Conservation (phyloP, 345 rosid genomes). For the Brassica nigra region DNA sequence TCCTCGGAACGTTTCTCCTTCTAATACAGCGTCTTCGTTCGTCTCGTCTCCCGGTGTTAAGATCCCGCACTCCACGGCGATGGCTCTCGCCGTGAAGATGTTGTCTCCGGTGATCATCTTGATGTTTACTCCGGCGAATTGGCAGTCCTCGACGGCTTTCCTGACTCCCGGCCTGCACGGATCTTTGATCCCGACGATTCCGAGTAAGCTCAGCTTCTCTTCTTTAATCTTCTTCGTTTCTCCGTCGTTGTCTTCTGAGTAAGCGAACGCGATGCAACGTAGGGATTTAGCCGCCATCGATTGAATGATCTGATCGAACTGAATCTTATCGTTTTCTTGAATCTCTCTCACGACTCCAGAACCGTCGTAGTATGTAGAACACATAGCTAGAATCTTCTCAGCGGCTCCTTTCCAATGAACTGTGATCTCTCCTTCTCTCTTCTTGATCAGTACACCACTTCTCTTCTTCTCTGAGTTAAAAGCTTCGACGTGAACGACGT, state of each 20-base stretch:
- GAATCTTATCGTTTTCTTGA: constrained; percentile 34
- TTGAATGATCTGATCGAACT: constrained; percentile 53
- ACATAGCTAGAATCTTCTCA: constrained; percentile 70
- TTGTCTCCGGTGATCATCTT: constrained; percentile 87
- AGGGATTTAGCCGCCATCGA: constrained; percentile 71
- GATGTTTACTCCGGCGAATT: constrained; percentile 66
- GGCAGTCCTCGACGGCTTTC: constrained; percentile 65
- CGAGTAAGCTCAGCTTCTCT: constrained; percentile 52
- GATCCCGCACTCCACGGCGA: constrained; percentile 77
- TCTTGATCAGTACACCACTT: constrained; percentile 59
- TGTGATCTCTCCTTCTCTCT: constrained; percentile 31
- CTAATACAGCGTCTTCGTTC: constrained; percentile 49
- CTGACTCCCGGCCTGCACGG: constrained; percentile 69
- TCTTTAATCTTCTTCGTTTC: constrained; percentile 46
- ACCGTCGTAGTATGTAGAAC: constrained; percentile 58
- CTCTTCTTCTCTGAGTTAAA: constrained; percentile 72
- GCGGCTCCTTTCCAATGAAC: constrained; percentile 88
- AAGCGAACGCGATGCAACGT: constrained; percentile 77
- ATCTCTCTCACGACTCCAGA: constrained; percentile 48
- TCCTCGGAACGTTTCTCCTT: constrained; percentile 62
- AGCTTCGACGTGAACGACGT: constrained; percentile 59
- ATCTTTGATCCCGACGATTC: constrained; percentile 73
- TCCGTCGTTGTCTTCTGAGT: constrained; percentile 38
- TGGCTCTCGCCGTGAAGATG: constrained; percentile 74
- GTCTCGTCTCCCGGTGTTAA: constrained; percentile 43